Evolutionary conservation across 768 basidiomycete species (phyloP).

Genomic region (Panaeolus papilionaceus): DNA sequence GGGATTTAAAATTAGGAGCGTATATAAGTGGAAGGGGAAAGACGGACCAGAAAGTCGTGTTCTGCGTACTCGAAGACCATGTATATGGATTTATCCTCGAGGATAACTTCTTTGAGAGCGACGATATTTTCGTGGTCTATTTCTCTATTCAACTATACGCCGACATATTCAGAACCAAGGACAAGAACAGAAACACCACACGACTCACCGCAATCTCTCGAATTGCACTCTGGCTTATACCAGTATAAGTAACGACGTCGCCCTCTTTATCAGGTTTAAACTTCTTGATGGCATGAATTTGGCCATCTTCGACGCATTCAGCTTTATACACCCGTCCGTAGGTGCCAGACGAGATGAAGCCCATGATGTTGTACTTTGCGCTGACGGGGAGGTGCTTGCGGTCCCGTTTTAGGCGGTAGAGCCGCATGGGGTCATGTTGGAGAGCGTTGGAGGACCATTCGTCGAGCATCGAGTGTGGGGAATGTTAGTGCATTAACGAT

Average conservation of each 20-base stretch:
- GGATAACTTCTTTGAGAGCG: slow-evolving; percentile 89
- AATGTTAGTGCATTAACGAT: neutral
- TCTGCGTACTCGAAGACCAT: slow-evolving; percentile 99
- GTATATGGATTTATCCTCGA: slow-evolving; percentile 98
- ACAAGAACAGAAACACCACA: slow-evolving; percentile 18
- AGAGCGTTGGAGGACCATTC: slow-evolving; percentile 44
- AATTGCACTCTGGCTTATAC: slow-evolving; percentile 97
- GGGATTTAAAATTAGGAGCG: slow-evolving; percentile 1
- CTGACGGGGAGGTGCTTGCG: slow-evolving; percentile 66
- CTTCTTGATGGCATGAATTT: slow-evolving; percentile 96
- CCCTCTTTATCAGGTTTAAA: slow-evolving; percentile 99
- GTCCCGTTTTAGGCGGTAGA: slow-evolving; percentile 85
- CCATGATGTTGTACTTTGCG: slow-evolving; percentile 89
- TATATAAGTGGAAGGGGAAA: neutral
- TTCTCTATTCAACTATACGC: slow-evolving; percentile 81
- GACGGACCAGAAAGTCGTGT: slow-evolving; percentile 92
- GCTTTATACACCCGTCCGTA: slow-evolving; percentile 99
- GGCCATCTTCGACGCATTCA: slow-evolving; percentile 69
- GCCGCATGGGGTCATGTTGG: slow-evolving; percentile 83
- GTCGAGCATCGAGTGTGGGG: slow-evolving; percentile 31
- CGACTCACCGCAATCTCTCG: slow-evolving; percentile 89
- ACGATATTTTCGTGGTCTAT: slow-evolving; percentile 92
- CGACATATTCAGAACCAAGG: slow-evolving; percentile 13
- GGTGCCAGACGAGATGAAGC: slow-evolving; percentile 98
- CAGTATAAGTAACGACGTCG: slow-evolving; percentile 93